These are phyloP conservation scores for Exophiala calicioides DNA, from an alignment of 2,329 filamentous ascomycete species.

Conservation along the genomic window DNA sequence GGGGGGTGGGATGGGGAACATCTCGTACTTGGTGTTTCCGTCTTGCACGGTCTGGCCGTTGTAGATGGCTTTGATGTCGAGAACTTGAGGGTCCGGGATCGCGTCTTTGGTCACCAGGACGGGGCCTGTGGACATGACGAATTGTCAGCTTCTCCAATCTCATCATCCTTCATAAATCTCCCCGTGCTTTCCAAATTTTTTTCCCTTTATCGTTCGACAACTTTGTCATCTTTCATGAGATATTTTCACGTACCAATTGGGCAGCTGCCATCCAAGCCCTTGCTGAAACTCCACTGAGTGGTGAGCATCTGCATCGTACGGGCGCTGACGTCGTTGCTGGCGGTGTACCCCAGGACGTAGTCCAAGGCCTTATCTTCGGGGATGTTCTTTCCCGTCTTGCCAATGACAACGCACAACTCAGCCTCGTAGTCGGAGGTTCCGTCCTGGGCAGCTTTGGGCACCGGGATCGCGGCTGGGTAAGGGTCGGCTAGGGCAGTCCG, in stretches of 20 bases:
- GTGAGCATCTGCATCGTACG: conserved; percentile 41
- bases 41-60: conserved; percentile 29
- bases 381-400: conserved; percentile 41
- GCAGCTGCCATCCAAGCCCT: conserved; percentile 46
- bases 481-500: conserved; percentile 39
- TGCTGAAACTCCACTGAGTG: conserved; percentile 43
- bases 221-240: no score
- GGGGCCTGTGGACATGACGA: conserved; percentile 8
- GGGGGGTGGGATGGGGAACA: not conserved
- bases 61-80: conserved; percentile 39
- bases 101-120: conserved; percentile 33
- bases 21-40: conserved; percentile 27
- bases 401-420: conserved; percentile 43
- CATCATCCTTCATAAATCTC: not conserved
- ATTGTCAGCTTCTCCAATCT: not conserved
- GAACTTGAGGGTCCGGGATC: conserved; percentile 43
- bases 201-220: not conserved
- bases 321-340: conserved; percentile 45
- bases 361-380: conserved; percentile 39
- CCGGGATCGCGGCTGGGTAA: conserved; percentile 33
- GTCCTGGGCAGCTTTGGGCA: conserved; percentile 40
- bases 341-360: conserved; percentile 45
- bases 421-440: conserved; percentile 45
- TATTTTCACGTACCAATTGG: conserved; percentile 44
- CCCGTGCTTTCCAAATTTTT: no score